These are phyloP conservation scores for Rhytidiadelphus loreus DNA, from an alignment of 225 moss, liverwort and hornwort species.

Conservation along the genomic window DNA sequence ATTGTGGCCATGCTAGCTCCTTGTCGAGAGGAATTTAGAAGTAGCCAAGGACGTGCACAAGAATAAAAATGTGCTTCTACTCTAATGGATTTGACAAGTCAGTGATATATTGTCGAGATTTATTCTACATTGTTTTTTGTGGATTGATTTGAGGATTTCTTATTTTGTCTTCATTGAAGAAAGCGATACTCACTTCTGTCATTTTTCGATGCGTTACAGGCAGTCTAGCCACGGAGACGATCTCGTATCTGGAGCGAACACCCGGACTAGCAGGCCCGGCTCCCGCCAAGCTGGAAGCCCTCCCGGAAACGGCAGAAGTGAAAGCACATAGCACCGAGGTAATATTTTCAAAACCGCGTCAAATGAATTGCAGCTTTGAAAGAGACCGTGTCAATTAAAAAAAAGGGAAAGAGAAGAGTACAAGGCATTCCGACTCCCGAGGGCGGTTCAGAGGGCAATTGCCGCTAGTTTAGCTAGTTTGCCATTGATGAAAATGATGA, in stretches of 20 bases:
- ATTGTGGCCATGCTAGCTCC: neutral
- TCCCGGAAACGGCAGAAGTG: neutral
- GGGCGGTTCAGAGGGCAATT: neutral
- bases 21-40: neutral
- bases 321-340: constrained; percentile 7
- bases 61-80: neutral
- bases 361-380: neutral
- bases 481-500: neutral
- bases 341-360: neutral
- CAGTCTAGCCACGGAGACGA: neutral
- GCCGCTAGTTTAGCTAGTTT: neutral
- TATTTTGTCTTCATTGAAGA: neutral
- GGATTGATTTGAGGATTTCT: neutral
- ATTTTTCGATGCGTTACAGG: neutral
- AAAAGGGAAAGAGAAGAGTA: neutral
- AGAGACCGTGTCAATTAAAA: neutral
- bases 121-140: neutral
- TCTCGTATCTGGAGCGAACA: constrained; percentile 3
- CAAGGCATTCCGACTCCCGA: neutral
- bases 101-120: neutral
- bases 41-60: neutral
- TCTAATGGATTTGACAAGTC: neutral
- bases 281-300: neutral
- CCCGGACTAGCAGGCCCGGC: neutral
- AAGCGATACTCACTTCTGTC: neutral